Evolutionary conservation across 345 rosid species (phyloP).

Genomic region (Erysimum cheiranthoides): DNA sequence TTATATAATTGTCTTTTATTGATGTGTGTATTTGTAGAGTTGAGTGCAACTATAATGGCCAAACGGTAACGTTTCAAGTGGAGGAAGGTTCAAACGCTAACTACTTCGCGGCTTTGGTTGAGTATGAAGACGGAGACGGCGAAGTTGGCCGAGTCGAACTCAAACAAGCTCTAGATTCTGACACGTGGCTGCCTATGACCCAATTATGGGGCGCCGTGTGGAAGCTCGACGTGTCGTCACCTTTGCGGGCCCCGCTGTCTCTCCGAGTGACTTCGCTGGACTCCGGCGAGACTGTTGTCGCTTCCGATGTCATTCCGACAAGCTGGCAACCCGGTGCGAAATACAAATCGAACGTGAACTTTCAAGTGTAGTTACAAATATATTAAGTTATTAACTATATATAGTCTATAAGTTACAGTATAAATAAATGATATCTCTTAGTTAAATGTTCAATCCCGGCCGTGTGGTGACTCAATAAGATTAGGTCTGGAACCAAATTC

Average conservation of each 20-base stretch:
- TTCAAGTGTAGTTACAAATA: constrained; percentile 23
- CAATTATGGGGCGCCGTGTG: constrained; percentile 69
- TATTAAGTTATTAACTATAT: not conserved
- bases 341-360: constrained; percentile 60
- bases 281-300: constrained; percentile 48
- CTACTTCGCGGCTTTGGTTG: constrained; percentile 58
- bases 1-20: not conserved
- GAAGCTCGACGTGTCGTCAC: constrained; percentile 55
- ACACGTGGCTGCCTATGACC: constrained; percentile 62
- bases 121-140: constrained; percentile 62
- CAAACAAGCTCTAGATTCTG: constrained; percentile 51
- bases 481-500: not conserved
- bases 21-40: constrained; percentile 50
- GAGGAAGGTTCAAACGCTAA: constrained; percentile 60
- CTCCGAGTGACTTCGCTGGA: constrained; percentile 52
- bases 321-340: constrained; percentile 61
- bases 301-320: constrained; percentile 57
- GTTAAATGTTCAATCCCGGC: not conserved
- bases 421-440: not conserved
- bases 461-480: not conserved
- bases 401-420: not conserved
- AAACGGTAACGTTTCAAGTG: constrained; percentile 51
- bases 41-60: constrained; percentile 55
- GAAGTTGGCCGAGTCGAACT: constrained; percentile 52
- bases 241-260: constrained; percentile 60